A percentile compares a stretch with the other conserved stretches of the same genome.
These are phyloP conservation scores for Thinopyrum obtusiflorum DNA, from an alignment of 202 grass and related monocot genomes.

Conservation along the genomic window DNA sequence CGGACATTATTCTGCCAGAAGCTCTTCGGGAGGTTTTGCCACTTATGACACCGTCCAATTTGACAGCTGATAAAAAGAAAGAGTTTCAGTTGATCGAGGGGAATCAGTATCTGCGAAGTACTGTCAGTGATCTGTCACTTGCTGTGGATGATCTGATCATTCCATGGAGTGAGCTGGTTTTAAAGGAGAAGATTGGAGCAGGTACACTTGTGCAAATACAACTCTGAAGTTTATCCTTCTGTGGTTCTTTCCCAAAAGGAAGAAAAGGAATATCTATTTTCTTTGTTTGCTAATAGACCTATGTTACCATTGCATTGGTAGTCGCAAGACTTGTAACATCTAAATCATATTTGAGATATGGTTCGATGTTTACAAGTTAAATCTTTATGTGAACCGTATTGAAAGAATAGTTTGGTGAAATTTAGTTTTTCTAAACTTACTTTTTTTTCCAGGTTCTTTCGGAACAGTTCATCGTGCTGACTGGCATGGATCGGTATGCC, in stretches of 20 bases:
- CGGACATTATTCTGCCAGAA: conserved; percentile 36
- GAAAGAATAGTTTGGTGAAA: conserved; percentile 14
- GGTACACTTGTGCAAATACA: conserved; percentile 41
- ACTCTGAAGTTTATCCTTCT: conserved; percentile 2
- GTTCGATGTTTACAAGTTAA: background rate
- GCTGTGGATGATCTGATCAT: conserved; percentile 73
- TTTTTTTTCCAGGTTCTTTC: conserved; percentile 83
- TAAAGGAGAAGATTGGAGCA: conserved; percentile 97
- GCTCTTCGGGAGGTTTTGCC: conserved; percentile 47
- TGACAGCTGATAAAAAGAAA: conserved; percentile 64
- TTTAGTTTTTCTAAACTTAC: background rate
- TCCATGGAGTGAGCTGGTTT: conserved; percentile 80
- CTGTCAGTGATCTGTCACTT: conserved; percentile 62
- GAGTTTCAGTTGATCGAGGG: conserved; percentile 53
- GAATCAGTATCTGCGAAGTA: conserved; percentile 35
- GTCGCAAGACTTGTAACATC: background rate
- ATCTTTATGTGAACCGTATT: conserved; percentile 9
- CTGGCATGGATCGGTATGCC: conserved; percentile 96
- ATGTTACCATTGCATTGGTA: conserved; percentile 3
- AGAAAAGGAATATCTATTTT: background rate
- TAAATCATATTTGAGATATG: conserved; percentile 15
- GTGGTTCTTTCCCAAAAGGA: background rate
- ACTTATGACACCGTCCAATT: conserved; percentile 51
- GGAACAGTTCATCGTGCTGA: conserved; percentile 99
- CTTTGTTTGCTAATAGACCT: background rate